A percentile compares a stretch with the other conserved stretches of the same genome.
Evolutionary conservation across 768 basidiomycete species (phyloP).

Genomic region (Mrakia gelida): DNA sequence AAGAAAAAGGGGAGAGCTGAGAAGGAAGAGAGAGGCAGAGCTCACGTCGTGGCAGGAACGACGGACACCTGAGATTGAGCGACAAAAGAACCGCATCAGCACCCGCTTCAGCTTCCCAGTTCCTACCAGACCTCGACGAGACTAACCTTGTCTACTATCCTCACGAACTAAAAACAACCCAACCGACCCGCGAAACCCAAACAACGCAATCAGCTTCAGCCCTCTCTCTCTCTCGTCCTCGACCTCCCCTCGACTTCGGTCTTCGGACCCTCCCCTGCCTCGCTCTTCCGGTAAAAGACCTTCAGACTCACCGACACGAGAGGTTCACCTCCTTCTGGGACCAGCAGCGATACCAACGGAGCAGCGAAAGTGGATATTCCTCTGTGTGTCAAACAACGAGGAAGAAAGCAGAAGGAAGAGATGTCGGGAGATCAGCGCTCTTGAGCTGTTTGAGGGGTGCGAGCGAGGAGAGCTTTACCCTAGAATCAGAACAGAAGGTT

Average conservation of each 20-base stretch:
- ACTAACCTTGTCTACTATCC: constrained; percentile 23
- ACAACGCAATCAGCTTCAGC: neutral
- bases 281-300: neutral
- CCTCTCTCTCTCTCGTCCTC: neutral
- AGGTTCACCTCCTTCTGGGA: constrained; percentile 63
- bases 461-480: constrained; percentile 1
- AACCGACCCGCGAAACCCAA: too few relatives aligned
- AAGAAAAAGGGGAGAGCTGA: neutral
- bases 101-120: neutral
- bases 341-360: constrained; percentile 45
- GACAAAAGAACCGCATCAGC: constrained; percentile 33
- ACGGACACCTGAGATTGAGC: constrained; percentile 68
- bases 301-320: constrained; percentile 62
- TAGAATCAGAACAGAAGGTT: constrained; percentile 24
- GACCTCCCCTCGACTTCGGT: neutral
- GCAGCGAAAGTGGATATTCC: constrained; percentile 20
- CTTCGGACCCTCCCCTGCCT: neutral
- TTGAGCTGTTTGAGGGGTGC: too few relatives aligned
- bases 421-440: neutral
- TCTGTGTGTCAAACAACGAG: neutral
- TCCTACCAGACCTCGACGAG: neutral
- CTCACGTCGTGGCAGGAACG: constrained; percentile 67
- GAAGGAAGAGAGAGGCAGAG: constrained; percentile 6
- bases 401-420: neutral
- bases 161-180: constrained; percentile 7